Percentiles rank a stretch among this genome's conserved stretches.
These are phyloP conservation scores for Clonostachys rhizophaga DNA, from an alignment of 2,329 filamentous ascomycete species.

Conservation along the genomic window DNA sequence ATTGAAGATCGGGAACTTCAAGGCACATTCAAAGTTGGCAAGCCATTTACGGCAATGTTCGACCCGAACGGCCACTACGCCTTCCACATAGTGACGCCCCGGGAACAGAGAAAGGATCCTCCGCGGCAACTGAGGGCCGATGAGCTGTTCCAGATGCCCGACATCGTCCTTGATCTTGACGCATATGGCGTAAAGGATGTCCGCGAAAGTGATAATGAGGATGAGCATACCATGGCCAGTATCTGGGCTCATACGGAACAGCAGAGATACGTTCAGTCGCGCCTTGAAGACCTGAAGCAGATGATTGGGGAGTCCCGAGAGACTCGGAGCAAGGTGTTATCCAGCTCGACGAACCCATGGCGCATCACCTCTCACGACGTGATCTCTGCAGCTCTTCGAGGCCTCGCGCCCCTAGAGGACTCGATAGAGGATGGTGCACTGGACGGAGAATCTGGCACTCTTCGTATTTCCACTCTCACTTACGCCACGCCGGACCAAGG, in stretches of 20 bases:
- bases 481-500: not conserved
- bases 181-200: conserved; percentile 37
- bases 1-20: too few species aligned
- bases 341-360: conserved; percentile 21
- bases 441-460: not conserved
- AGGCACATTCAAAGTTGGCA: too few species aligned
- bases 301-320: conserved; percentile 10
- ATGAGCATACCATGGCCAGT: conserved; percentile 18
- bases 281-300: conserved; percentile 7
- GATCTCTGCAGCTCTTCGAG: conserved; percentile 29
- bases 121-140: not conserved
- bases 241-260: conserved; percentile 14
- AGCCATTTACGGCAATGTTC: too few species aligned
- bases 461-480: not conserved
- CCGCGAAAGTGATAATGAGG: conserved; percentile 27
- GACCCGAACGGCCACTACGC: too few species aligned
- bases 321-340: conserved; percentile 14
- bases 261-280: conserved; percentile 13
- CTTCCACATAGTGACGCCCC: not conserved
- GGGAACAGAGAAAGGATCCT: not conserved
- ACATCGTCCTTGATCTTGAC: conserved; percentile 46
- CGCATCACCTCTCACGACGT: conserved; percentile 36
- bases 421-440: not conserved
- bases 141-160: conserved; percentile 25
- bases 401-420: conserved; percentile 5